Evolutionary conservation across 2,329 filamentous ascomycete genomes (phyloP).

Genomic region (Nakataea oryzae): DNA sequence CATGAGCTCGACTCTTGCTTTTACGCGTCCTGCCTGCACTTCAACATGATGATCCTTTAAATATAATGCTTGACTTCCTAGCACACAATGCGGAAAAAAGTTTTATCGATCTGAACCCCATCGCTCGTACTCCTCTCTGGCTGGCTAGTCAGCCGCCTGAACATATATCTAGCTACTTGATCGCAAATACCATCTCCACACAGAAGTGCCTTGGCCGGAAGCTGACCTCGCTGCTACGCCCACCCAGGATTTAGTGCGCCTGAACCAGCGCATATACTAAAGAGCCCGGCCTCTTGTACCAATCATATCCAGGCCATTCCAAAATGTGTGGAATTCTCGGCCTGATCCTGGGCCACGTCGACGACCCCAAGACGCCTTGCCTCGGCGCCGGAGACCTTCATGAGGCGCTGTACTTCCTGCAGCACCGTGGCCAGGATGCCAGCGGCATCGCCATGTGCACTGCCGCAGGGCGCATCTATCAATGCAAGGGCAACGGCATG

Average conservation of each 20-base stretch:
- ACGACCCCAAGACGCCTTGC: conserved; percentile 13
- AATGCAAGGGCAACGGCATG: conserved; percentile 86
- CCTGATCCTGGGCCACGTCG: conserved; percentile 47
- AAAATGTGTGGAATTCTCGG: conserved; percentile 54
- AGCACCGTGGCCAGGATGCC: conserved; percentile 74
- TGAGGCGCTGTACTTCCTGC: conserved; percentile 61
- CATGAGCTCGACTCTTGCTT: not conserved
- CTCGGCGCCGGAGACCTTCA: conserved; percentile 56
- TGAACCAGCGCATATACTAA: not conserved
- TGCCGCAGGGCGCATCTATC: conserved; percentile 67
- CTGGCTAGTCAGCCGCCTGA: not conserved
- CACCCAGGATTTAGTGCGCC: not conserved
- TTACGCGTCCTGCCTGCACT: not conserved
- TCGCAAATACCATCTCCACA: not conserved
- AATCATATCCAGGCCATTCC: conserved; percentile 6
- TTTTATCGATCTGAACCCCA: not conserved
- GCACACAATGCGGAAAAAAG: conserved; percentile 2
- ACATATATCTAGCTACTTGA: not conserved
- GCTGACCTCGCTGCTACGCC: not conserved
- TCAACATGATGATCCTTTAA: conserved; percentile 1
- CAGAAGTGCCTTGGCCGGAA: not conserved
- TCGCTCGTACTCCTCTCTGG: not conserved
- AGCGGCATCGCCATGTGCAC: conserved; percentile 70
- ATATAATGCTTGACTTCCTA: conserved; percentile 5
- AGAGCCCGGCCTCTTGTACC: not conserved